phyloP scores from a whole-genome alignment of 768 basidiomycete genomes.

The Termitomyces sp. region DNA sequence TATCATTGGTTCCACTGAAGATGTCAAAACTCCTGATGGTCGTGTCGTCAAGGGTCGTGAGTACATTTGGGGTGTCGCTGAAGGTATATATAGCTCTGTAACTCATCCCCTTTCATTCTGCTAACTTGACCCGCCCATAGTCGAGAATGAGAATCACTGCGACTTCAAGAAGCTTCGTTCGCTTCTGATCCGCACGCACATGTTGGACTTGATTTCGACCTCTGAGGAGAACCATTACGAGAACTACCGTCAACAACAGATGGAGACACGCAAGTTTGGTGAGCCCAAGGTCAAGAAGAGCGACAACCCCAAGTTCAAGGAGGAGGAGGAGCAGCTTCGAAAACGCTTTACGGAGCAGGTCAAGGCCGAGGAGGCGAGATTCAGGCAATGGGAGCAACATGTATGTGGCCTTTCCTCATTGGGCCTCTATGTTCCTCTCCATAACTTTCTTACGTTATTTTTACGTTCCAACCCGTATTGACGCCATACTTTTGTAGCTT shows the following conservation, averaged over 20 bases:
- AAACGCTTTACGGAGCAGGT: slow-evolving; percentile 99
- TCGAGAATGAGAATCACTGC: slow-evolving; percentile 99
- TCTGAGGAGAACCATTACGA: slow-evolving; percentile 97
- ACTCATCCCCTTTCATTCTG: neutral
- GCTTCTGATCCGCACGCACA: slow-evolving; percentile 93
- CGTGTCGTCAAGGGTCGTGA: slow-evolving; percentile 95
- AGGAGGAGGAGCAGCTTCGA: slow-evolving; percentile 94
- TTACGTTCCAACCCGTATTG: neutral
- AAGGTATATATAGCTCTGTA: slow-evolving; percentile 53
- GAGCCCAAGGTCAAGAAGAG: slow-evolving; percentile 98
- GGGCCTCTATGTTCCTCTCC: neutral
- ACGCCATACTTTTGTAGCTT: slow-evolving; percentile 52
- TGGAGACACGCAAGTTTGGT: slow-evolving; percentile 99
- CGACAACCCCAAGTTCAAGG: slow-evolving; percentile 99
- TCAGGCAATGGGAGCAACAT: slow-evolving; percentile 99
- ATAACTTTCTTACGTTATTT: neutral
- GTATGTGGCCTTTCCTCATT: slow-evolving; percentile 45
- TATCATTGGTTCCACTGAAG: slow-evolving; percentile 96
- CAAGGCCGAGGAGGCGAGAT: slow-evolving; percentile 95
- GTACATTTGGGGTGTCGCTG: slow-evolving; percentile 99
- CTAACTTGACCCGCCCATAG: slow-evolving; percentile 35
- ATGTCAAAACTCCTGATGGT: slow-evolving; percentile 89
- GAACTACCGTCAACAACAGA: slow-evolving; percentile 96
- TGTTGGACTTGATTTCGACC: slow-evolving; percentile 96
- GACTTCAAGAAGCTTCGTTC: slow-evolving; percentile 98